Base-by-base conservation (phyloP, 2,329 filamentous ascomycete species). In the Beauveria sp. region DNA sequence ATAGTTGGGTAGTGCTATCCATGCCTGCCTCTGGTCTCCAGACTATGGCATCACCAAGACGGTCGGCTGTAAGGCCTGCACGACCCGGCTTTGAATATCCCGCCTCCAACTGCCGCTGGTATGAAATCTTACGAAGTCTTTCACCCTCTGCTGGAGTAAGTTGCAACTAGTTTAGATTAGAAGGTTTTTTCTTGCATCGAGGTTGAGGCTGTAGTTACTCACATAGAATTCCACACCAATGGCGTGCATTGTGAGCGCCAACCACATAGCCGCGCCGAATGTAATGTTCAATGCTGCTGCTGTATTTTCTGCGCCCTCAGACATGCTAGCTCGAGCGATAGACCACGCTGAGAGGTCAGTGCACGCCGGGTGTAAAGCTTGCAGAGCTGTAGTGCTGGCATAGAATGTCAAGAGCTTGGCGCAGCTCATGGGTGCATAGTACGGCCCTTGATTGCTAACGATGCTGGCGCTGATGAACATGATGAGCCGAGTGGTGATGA, bases 131-230 rank as follows among this genome's bases (percentile, higher is more conserved):
- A 12, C 83, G 76, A 52, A 87, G 70, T 6, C 84, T 73, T 50
- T 84, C 75, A 1, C 73, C 72, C 66, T 87, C 84, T 14, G 69
- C 75, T 0, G 83, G 81, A 0, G 84, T 87, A 22, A 84, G 69
- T 3, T 69, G 72, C 24, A 86, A 70, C 72, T 85, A 66, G 1
- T 12, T 24, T 9, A 18, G 18, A 48, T 51, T 28, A 42, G 16
- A 14, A 4, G 18, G 1, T 9, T 48, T 8, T 24, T 8, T 48
- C 5, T 24, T 26, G 5, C 5, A 14, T 16, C 4, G 22, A 5
- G 43, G 22, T 12, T 8, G 16, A 24, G 10, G 34, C 34, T 40
- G 50, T 53, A 68, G 12, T 38, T 14, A 16, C 76, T 70, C 66
- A 79, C 76, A 61, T 81, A 81, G 42, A 79, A 56, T 67, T 83